Conservation (phyloP, 2,329 filamentous ascomycete species). For the Colletotrichum sp. region DNA sequence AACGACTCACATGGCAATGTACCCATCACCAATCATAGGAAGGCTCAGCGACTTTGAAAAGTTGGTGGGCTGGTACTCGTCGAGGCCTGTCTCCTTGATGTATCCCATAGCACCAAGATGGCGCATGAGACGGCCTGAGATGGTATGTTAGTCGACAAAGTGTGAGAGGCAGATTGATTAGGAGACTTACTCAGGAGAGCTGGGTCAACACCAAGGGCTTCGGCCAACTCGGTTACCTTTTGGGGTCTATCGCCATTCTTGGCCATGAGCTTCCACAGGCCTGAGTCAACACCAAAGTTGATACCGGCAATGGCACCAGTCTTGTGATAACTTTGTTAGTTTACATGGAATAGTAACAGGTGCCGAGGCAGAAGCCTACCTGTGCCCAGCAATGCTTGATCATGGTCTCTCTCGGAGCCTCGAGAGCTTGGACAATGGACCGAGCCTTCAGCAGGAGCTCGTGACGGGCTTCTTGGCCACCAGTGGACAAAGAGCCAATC, state of each 20-base stretch:
- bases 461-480: constrained; percentile 24
- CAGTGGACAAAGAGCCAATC: neutral
- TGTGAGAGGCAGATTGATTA: too few relatives aligned
- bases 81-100: constrained; percentile 35
- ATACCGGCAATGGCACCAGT: constrained; percentile 29
- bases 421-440: constrained; percentile 35
- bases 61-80: constrained; percentile 43
- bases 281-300: constrained; percentile 36
- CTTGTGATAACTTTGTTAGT: constrained; percentile 10
- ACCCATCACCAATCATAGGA: constrained; percentile 37
- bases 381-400: constrained; percentile 51
- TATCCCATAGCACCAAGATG: constrained; percentile 45
- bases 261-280: constrained; percentile 39
- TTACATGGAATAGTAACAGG: neutral
- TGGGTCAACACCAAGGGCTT: constrained; percentile 28
- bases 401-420: constrained; percentile 54
- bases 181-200: neutral
- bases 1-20: constrained; percentile 32
- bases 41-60: constrained; percentile 39
- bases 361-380: constrained; percentile 24
- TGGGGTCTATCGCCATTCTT: constrained; percentile 31
- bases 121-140: constrained; percentile 34
- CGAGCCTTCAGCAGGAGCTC: constrained; percentile 38
- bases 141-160: rapidly evolving
- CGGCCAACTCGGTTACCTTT: constrained; percentile 35